phyloP scores from a whole-genome alignment of 208 protist species.

The Acanthamoeba sp. region DNA sequence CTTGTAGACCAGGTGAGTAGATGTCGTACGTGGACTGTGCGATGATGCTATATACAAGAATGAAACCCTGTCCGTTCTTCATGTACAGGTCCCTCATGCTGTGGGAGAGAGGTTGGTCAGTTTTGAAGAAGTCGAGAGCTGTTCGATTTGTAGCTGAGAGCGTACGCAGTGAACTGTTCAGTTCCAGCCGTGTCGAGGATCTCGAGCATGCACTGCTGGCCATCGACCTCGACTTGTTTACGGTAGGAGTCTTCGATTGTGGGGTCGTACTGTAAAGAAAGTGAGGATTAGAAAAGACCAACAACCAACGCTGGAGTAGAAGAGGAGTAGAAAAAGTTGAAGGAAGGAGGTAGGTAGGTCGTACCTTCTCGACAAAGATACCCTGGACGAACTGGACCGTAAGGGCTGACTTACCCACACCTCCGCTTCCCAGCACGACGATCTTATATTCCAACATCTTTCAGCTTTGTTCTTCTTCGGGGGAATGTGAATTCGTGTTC shows the following conservation, averaged over 20 bases:
- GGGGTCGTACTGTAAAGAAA: slow-evolving; percentile 75
- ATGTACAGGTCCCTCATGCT: slow-evolving; percentile 72
- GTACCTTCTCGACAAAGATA: slow-evolving; percentile 72
- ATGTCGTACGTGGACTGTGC: neutral
- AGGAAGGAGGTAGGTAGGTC: slow-evolving; percentile 45
- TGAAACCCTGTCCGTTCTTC: slow-evolving; percentile 65
- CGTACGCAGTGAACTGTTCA: slow-evolving; percentile 71
- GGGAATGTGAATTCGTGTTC: too few relatives aligned
- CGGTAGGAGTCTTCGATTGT: slow-evolving; percentile 74
- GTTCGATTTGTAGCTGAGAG: too few relatives aligned
- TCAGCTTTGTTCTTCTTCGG: neutral
- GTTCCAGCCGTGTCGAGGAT: slow-evolving; percentile 78
- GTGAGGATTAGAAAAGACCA: too few relatives aligned
- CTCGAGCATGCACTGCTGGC: neutral
- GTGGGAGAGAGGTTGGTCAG: neutral
- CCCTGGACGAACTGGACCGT: slow-evolving; percentile 70
- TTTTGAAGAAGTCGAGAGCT: too few relatives aligned
- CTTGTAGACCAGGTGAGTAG: too few relatives aligned
- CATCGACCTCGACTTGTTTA: neutral
- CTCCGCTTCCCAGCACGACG: slow-evolving; percentile 89
- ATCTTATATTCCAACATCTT: slow-evolving; percentile 84
- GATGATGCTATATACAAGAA: slow-evolving; percentile 73
- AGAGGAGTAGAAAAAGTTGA: neutral
- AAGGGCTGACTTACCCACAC: slow-evolving; percentile 87
- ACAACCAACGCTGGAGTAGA: neutral